Base-by-base conservation (phyloP, 2,329 filamentous ascomycete genomes). In the Verticillium klebahnii region DNA sequence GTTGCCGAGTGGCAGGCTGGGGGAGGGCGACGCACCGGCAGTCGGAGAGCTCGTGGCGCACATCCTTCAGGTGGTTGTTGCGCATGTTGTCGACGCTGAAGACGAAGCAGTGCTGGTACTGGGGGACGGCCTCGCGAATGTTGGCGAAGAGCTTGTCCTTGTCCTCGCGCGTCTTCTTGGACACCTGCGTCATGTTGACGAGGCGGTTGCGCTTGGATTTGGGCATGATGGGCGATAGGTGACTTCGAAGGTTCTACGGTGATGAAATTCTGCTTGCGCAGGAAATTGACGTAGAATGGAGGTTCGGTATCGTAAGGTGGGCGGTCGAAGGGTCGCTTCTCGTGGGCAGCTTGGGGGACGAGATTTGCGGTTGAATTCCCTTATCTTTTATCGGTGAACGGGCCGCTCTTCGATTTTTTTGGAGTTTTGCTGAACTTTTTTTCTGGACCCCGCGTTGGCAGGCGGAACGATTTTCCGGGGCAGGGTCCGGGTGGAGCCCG, bases 41-140 rank as follows among this genome's bases (percentile, higher is more conserved):
- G 80, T 97, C 93, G 58, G 83, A 83, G 69, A 97, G 88, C 71
- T 97, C 90, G 67, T 88, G 85, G 69, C 94, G 89, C 69, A 98
- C 91, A 71, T 92, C 88, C 81, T 97, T 97, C 71, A 98, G 81
- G 77, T 97, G 93, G 69, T 89, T 96, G 81, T 99, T 99, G 75
- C 95, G 92, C 92, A 97, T 97, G 82, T 98, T 97, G 74, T 96
- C 91, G 69, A 99, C 89, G 71, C 86, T 85, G 76, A 99, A 96
- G 74, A 97, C 91, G 79, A 96, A 96, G 80, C 94, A 90, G 82
- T 94, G 88, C 77, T 93, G 86, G 83, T 94, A 97, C 72, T 91
- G 82, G 73, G 93, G 89, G 64, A 96, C 84, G 72, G 88, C 89
- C 74, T 93, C 89, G 76, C 93, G 92, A 67, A 99, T 90, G 76